Evolutionary conservation across 352 stramenopile species (phyloP).

Genomic region (Pseudoperonospora humuli): DNA sequence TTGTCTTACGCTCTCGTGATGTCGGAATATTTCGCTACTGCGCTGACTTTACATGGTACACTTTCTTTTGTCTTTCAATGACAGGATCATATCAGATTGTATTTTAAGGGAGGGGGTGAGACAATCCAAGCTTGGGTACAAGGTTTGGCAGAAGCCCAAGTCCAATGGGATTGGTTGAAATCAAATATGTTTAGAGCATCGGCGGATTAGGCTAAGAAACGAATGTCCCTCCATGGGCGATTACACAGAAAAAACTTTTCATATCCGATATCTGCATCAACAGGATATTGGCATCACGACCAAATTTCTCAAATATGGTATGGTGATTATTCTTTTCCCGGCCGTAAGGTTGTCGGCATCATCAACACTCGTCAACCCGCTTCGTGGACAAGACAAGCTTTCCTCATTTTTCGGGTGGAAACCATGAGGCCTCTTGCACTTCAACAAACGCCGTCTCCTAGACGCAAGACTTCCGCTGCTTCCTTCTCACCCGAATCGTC

Average conservation of each 20-base stretch:
- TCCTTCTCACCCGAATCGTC: constrained; percentile 4
- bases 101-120: background rate
- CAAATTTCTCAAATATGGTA: constrained; percentile 6
- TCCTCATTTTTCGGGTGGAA: background rate
- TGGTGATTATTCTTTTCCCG: constrained; percentile 31
- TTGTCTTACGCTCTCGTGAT: too few species aligned
- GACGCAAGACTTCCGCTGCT: constrained; percentile 4
- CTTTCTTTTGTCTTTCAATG: too few species aligned
- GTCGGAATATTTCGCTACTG: too few species aligned
- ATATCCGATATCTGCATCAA: background rate
- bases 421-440: constrained; percentile 19
- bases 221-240: background rate
- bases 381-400: constrained; percentile 6
- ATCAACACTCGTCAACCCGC: constrained; percentile 31
- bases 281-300: background rate
- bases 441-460: constrained; percentile 17
- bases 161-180: constrained; percentile 1
- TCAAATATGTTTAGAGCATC: constrained; percentile 13
- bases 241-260: background rate
- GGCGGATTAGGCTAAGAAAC: constrained; percentile 12
- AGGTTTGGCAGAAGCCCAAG: too few species aligned
- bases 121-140: background rate
- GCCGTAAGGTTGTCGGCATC: constrained; percentile 20
- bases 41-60: too few species aligned
- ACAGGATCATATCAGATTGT: background rate